Evolutionary conservation across 78 protist genomes (phyloP), one percentile per base, ranked within the genome.

Genomic region (Polysphondylium violaceum): DNA sequence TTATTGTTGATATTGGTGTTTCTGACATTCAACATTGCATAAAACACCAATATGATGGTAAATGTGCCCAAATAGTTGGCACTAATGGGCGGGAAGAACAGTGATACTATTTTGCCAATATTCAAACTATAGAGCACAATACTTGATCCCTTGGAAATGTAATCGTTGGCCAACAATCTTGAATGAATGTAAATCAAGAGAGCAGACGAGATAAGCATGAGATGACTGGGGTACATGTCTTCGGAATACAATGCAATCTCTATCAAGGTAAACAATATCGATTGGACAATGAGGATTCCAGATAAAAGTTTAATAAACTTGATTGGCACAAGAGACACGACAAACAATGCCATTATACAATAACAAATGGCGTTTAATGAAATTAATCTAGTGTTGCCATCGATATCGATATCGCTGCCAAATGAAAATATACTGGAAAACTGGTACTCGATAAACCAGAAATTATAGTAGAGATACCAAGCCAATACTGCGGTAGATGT

Each of bases 211-310:
- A 44, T 5, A 44, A 44, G 31, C 14, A 76, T 44, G 23, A 61
- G 19, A 44, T 76, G 61, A 19, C 38, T 63, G 23, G 87, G 87
- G 44, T 76, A 76, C 17, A 60, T 60, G 5, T 61, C 47, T 1
- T 53, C 31, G 16, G 74, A 31, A 33, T 76, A 23, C 27, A 76
- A 43, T n/a, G 74, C 36, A n/a, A 41, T 44, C 38, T 76, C 87
- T 21, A 76, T 23, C 2, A 27, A 19, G 41, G 87, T 50, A 19
- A 76, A 61, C 21, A 76, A 0, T 5, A 63, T 14, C 29, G 87
- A 59, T 38, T 58, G 53, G 17, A 65, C 8, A 9, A 76, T 33
- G 56, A 29, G 23, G 0, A 75, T 8, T 19, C 33, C 23, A n/a
- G 73, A 36, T 65, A 51, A 55, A 38, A 40, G 17, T 23, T 27